These are phyloP conservation scores for Eucalyptus lansdowneana DNA, from an alignment of 345 rosid species.

Conservation along the genomic window DNA sequence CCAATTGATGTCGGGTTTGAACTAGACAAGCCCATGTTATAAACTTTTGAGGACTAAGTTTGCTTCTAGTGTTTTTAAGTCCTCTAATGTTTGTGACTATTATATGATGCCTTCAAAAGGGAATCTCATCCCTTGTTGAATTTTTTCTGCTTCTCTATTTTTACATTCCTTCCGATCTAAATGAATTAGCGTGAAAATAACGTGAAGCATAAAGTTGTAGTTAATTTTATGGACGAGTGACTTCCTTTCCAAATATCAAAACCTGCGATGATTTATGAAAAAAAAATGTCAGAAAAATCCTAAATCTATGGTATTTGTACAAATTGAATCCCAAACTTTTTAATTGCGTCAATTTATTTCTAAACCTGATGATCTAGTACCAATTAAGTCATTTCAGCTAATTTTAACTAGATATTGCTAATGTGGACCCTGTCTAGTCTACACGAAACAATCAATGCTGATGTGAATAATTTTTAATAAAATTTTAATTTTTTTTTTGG, in stretches of 20 bases:
- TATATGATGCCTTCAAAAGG: neutral
- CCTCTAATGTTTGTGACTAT: neutral
- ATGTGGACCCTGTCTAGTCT: rapidly evolving
- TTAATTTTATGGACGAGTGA: rapidly evolving
- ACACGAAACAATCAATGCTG: rapidly evolving
- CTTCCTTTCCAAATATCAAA: neutral
- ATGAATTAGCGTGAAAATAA: neutral
- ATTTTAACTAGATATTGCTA: too few species aligned
- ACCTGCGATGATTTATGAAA: neutral
- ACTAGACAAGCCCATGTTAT: neutral
- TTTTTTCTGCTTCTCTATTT: neutral
- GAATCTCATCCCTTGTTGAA: neutral
- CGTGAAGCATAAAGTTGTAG: neutral
- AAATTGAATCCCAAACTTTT: too few species aligned
- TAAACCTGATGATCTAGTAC: too few species aligned
- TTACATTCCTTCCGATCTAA: neutral
- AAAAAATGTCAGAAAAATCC: too few species aligned
- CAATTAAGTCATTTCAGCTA: too few species aligned
- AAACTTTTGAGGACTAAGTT: neutral
- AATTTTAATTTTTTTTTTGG: too few species aligned
- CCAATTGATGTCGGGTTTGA: neutral
- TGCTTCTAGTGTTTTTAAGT: neutral
- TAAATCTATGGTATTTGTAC: too few species aligned
- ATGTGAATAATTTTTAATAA: too few species aligned
- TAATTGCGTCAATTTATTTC: too few species aligned